Evolutionary conservation across 164 flowering plant species (phyloP).

Genomic region (Paratinospora sagittata): DNA sequence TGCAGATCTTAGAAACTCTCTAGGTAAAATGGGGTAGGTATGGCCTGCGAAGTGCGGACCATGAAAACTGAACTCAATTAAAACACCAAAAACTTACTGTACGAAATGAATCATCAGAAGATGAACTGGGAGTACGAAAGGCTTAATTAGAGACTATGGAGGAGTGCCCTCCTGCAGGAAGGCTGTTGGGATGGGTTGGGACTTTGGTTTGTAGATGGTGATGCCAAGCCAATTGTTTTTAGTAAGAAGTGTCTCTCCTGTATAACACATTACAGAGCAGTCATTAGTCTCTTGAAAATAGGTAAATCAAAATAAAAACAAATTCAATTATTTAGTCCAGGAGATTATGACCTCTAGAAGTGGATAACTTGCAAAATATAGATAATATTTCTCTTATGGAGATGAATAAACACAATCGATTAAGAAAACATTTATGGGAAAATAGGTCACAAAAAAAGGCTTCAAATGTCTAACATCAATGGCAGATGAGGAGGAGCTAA

Average conservation of each 20-base stretch:
- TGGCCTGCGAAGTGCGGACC: slow-evolving; percentile 31
- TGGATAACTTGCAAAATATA: not conserved
- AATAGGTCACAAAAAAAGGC: not conserved
- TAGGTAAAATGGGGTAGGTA: slow-evolving; percentile 38
- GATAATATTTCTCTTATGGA: not conserved
- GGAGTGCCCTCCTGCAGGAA: slow-evolving; percentile 84
- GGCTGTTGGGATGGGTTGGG: slow-evolving; percentile 49
- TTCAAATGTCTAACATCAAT: not conserved
- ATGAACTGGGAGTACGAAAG: slow-evolving; percentile 11
- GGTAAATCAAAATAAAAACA: not conserved
- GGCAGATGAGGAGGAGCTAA: not conserved
- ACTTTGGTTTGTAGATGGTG: slow-evolving; percentile 41
- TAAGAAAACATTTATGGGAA: not conserved
- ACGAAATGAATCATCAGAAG: slow-evolving; percentile 11
- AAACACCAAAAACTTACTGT: slow-evolving; percentile 21
- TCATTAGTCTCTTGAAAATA: slow-evolving; percentile 14
- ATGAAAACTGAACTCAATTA: slow-evolving; percentile 16
- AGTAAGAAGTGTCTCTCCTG: slow-evolving; percentile 83
- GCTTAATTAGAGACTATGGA: slow-evolving; percentile 56
- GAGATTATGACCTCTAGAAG: not conserved
- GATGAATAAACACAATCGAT: not conserved
- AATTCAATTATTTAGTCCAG: not conserved
- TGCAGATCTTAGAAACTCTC: slow-evolving; percentile 44
- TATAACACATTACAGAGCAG: slow-evolving; percentile 17
- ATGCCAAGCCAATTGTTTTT: slow-evolving; percentile 69